Conservation (phyloP, 495 filamentous ascomycete genomes). For the Neurospora intermedia region DNA sequence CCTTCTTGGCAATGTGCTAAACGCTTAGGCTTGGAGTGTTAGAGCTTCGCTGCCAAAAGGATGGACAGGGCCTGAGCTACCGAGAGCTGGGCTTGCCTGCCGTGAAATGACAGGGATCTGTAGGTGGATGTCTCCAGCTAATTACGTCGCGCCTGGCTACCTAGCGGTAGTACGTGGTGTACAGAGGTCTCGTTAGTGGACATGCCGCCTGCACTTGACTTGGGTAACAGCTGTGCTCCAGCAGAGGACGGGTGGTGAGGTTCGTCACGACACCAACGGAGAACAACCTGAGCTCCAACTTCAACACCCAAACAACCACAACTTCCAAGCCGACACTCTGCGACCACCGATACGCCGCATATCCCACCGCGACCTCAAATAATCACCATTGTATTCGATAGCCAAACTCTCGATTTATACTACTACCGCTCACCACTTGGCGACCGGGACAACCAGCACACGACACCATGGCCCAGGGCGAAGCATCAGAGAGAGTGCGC, state of each 20-base stretch:
- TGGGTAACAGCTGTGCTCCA: background rate
- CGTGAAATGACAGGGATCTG: background rate
- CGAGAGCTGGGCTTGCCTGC: background rate
- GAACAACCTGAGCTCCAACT: background rate
- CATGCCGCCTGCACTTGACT: background rate
- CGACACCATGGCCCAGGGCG: conserved; percentile 34
- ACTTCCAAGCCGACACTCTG: background rate
- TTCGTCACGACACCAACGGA: background rate
- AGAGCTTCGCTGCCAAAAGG: background rate
- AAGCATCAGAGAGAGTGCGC: conserved; percentile 34
- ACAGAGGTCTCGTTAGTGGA: background rate
- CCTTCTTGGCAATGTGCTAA: conserved; percentile 1
- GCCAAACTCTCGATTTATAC: background rate
- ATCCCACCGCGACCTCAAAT: background rate
- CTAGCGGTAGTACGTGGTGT: conserved; percentile 7
- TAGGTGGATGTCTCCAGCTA: background rate
- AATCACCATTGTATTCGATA: background rate
- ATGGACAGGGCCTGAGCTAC: background rate
- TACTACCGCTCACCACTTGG: background rate
- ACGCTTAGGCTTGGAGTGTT: background rate
- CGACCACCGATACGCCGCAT: background rate
- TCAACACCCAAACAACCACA: background rate
- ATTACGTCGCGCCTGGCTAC: conserved; percentile 27
- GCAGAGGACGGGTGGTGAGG: background rate
- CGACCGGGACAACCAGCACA: background rate